Base-by-base conservation (phyloP, 352 stramenopile genomes). In the Pythium dissimile region DNA sequence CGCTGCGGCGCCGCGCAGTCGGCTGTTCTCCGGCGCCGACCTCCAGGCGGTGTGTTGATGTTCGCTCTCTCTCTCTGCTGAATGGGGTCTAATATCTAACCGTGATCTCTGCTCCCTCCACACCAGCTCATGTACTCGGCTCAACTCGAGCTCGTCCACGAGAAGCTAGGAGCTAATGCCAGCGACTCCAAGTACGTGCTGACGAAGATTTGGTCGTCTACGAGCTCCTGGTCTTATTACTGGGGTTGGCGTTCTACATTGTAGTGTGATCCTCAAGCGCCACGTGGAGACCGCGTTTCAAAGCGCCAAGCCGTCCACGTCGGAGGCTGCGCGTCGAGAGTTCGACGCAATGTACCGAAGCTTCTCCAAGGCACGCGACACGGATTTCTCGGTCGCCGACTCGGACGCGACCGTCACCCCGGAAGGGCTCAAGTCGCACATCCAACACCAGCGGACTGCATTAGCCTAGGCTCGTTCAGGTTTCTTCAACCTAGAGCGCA, bases 91-190 rank as follows among this genome's bases (percentile, higher is more conserved):
- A 12, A 16, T 21, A 43, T 31, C 7, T 16, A 4, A 49, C 35
- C 5, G 12, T 37, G 12, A 35, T 30, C 41, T 32, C 5, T 46
- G 50, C 24, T 37, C 28, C 49, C 12, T 1, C 31, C 16, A 10
- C 5, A 16, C 20, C 41, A 93, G 84, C 67, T 94, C 62, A 84
- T 98, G 78, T 96, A 97, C 68, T 96, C 92, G n/a, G 95, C 95
- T 7, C 91, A 98, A 46, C 73, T 98, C 6, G 84, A 96, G 62
- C 80, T 95, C 47, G 89, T 98, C 46, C 92, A 98, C 65, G 80
- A 96, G 42, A 89, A 90, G 52, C 74, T 96, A n/a, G 75, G 73
- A 13, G 61, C 70, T 18, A 55, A 86, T 12, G 44, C 47, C 11
- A 57, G 35, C 4, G 34, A 57, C 27, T 84, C 75, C 24, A 80